Base-by-base conservation (phyloP, 73 alveolate species). In the Stentor roeselii region DNA sequence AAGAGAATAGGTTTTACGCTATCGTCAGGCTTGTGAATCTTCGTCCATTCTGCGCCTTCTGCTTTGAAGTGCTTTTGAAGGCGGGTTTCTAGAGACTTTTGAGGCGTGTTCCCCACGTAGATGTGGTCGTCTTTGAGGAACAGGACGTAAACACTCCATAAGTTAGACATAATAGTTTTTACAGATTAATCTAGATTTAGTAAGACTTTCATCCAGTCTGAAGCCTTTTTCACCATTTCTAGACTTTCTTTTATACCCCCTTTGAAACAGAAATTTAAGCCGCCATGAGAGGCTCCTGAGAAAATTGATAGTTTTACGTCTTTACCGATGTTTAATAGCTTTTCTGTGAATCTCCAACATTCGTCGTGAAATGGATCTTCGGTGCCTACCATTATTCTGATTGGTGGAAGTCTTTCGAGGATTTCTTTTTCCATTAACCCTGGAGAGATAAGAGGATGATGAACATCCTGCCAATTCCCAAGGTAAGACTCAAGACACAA, bases 341-440 rank as follows among this genome's bases (percentile, higher is more conserved):
- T 85, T 42, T 85, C 88, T 1, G 61, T 50, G 58, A 76, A 85
- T 58, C 83, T 59, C n/a, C 75, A 85, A 3, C 87, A 36, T 35
- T 90, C 90, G 75, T 93, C 97, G 59, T 92, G 90, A n/a, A 94
- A 58, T 61, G 98, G 94, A 59, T 90, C 96, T 60, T 83, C 89
- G 3, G 84, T 86, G 21, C 95, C 98, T 3, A 87, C 86, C 88
- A 94, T 60, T 1, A 94, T 92, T 34, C 93, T 76, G 21, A 92
- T 90, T 59, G 59, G 67, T 3, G 97, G 97, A 80, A 92, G 88
- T 60, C 86, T 34, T 38, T 50, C 60, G n/a, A 94, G 40, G 3
- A 92, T 78, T 35, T 89, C 91, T n/a, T 83, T 87, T 0, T 87
- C 36, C 6, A 93, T 90, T 31, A 83, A 21, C 32, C 42, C 11